phyloP scores from a whole-genome alignment of 23 red algal genomes.

The Agarophyton chilense region DNA sequence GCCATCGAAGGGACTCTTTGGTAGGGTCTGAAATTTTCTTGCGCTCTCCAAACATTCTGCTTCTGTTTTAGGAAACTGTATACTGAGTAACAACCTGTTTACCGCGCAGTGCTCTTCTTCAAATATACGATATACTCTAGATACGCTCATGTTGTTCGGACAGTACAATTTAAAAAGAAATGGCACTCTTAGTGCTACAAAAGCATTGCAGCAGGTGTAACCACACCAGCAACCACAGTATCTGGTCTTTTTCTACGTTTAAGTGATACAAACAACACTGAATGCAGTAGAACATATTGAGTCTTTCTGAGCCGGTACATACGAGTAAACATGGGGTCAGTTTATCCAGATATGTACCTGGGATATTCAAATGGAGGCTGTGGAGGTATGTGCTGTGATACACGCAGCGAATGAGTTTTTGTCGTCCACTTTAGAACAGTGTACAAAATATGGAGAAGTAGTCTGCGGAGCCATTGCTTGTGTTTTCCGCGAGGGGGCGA shows the following conservation, averaged over 20 bases:
- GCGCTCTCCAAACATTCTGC: not conserved
- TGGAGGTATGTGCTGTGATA: not conserved
- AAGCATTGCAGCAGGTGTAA: not conserved
- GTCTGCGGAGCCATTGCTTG: not conserved
- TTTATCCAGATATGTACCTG: not conserved
- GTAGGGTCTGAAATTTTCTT: not conserved
- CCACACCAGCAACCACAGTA: not conserved
- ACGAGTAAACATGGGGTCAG: not conserved
- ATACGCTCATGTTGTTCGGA: not conserved
- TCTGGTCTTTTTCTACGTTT: not conserved
- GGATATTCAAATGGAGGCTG: not conserved
- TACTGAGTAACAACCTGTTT: not conserved
- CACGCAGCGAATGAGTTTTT: not conserved
- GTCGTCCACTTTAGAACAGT: not conserved
- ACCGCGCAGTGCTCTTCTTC: not conserved
- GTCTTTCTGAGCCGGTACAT: not conserved
- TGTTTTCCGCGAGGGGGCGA: too few species aligned
- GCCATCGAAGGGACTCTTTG: not conserved
- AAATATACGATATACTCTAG: constrained; percentile 28
- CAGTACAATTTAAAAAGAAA: constrained; percentile 7
- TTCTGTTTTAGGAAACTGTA: constrained; percentile 14
- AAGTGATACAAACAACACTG: not conserved
- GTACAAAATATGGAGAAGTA: not conserved
- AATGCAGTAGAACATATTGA: not conserved
- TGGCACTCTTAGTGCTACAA: too few species aligned